phyloP scores from a whole-genome alignment of 345 rosid genomes.

The Dovyalis caffra region DNA sequence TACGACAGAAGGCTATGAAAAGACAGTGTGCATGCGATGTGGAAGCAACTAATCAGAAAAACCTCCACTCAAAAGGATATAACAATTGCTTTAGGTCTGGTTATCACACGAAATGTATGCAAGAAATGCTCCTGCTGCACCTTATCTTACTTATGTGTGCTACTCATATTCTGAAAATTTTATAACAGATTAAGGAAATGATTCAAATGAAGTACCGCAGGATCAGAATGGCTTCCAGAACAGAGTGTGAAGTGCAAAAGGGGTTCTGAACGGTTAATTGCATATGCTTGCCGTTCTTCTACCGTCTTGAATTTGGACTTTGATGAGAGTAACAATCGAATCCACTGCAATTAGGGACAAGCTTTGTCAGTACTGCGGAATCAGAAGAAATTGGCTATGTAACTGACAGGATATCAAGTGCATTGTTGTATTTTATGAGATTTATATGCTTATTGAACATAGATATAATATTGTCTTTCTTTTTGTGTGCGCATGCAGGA shows the following conservation, averaged over 20 bases:
- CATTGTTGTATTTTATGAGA: not conserved
- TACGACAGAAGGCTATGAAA: not conserved
- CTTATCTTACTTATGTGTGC: not conserved
- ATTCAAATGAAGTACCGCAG: conserved; percentile 67
- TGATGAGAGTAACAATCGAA: conserved; percentile 64
- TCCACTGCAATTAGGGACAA: conserved; percentile 61
- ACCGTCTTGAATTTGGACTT: conserved; percentile 69
- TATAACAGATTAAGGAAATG: conserved; percentile 1
- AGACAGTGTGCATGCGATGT: not conserved
- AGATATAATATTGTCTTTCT: not conserved
- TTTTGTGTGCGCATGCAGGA: not conserved
- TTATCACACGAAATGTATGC: not conserved
- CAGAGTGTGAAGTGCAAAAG: conserved; percentile 81
- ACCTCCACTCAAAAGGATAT: not conserved
- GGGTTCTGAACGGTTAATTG: conserved; percentile 62
- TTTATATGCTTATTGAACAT: not conserved
- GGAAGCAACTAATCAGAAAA: not conserved
- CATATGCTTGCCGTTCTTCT: conserved; percentile 67
- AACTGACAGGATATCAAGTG: not conserved
- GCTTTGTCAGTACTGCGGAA: conserved; percentile 12
- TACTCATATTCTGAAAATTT: not conserved
- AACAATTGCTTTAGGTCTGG: not conserved
- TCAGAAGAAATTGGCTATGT: not conserved
- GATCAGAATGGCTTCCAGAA: conserved; percentile 95
- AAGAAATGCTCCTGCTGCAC: not conserved